Evolutionary conservation across 1,284 basidiomycete genomes (phyloP).

Genomic region (Ceratobasidium sp.): DNA sequence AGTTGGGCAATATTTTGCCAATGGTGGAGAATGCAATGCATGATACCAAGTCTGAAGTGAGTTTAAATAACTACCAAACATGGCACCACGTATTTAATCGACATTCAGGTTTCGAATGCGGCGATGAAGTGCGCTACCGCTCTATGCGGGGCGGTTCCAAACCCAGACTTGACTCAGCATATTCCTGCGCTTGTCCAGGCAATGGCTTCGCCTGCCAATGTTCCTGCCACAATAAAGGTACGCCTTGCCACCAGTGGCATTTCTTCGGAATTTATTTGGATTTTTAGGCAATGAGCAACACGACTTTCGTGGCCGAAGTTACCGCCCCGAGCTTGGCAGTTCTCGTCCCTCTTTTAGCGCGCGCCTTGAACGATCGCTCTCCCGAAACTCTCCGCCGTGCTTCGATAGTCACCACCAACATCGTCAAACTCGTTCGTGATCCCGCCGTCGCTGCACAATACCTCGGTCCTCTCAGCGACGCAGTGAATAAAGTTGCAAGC

Average conservation of each 20-base stretch:
- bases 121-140: constrained; percentile 95
- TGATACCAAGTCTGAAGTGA: constrained; percentile 95
- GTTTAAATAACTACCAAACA: constrained; percentile 48
- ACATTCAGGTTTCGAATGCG: constrained; percentile 80
- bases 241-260: constrained; percentile 65
- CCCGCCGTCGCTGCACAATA: constrained; percentile 91
- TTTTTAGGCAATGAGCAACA: constrained; percentile 61
- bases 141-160: constrained; percentile 92
- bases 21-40: constrained; percentile 94
- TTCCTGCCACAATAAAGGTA: constrained; percentile 95
- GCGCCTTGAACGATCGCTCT: constrained; percentile 90
- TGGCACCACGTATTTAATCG: constrained; percentile 31
- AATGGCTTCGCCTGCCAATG: constrained; percentile 88
- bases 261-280: not conserved
- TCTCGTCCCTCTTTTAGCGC: constrained; percentile 91
- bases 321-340: constrained; percentile 96
- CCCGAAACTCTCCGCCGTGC: constrained; percentile 60
- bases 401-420: constrained; percentile 95
- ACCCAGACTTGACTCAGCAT: constrained; percentile 93
- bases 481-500: constrained; percentile 91
- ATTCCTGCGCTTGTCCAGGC: constrained; percentile 92
- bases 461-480: constrained; percentile 88
- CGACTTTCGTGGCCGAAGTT: constrained; percentile 98
- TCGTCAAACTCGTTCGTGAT: constrained; percentile 97
- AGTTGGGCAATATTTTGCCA: constrained; percentile 87